Percentiles rank a stretch among this genome's conserved stretches.
Evolutionary conservation across 176 grass and related monocot species (phyloP).

Genomic region (Canna indica): DNA sequence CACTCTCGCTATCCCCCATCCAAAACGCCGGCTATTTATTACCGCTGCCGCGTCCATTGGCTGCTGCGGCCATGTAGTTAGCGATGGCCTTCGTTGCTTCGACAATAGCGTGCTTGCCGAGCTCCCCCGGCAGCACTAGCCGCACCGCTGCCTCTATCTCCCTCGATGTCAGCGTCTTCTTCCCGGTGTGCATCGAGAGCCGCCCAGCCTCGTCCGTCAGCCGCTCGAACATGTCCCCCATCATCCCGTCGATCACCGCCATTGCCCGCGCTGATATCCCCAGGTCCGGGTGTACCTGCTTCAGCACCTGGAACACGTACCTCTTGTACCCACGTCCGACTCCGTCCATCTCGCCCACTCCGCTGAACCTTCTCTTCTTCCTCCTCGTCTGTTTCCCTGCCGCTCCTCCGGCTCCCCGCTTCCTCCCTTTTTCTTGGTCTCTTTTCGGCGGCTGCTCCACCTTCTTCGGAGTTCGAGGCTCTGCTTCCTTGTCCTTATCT

Average conservation of each 20-base stretch:
- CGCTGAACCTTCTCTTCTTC: not conserved
- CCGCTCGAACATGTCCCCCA: conserved; percentile 83
- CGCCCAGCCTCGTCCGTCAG: conserved; percentile 54
- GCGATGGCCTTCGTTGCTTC: conserved; percentile 48
- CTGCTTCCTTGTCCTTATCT: not conserved
- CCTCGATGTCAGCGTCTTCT: conserved; percentile 36
- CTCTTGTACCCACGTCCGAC: conserved; percentile 48
- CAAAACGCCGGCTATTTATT: too few relatives aligned
- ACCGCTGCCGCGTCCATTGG: not conserved
- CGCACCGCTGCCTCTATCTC: conserved; percentile 60
- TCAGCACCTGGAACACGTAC: conserved; percentile 80
- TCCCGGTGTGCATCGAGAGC: conserved; percentile 20
- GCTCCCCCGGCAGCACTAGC: conserved; percentile 48
- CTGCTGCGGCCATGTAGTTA: conserved; percentile 26
- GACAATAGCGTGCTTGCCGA: conserved; percentile 41
- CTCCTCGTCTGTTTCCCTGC: not conserved
- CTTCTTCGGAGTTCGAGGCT: not conserved
- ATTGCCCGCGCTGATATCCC: conserved; percentile 47
- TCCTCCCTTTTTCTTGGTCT: not conserved
- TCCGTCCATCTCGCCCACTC: conserved; percentile 21
- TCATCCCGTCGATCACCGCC: conserved; percentile 68
- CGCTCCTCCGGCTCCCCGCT: not conserved
- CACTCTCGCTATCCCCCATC: too few relatives aligned
- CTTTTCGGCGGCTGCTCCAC: not conserved
- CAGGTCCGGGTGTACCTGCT: conserved; percentile 78